Conservation (phyloP, 805 yeast species). For the Kurtzmaniella fragi region DNA sequence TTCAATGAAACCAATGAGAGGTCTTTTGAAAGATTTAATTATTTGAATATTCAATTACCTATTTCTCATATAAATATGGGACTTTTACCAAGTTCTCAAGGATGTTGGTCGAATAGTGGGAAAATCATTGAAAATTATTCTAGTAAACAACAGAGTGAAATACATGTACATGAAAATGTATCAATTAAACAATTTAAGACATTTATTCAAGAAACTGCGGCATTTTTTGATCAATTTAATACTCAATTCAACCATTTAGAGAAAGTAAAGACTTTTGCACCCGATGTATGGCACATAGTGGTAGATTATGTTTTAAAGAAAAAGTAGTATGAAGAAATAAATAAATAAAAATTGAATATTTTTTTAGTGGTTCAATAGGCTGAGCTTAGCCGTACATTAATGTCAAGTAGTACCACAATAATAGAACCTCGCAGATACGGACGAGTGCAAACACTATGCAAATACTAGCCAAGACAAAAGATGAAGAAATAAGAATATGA, state of each 20-base stretch:
- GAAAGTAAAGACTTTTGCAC: conserved; percentile 79
- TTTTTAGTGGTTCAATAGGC: background rate
- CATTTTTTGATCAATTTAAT: conserved; percentile 2
- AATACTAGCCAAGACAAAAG: too few relatives aligned
- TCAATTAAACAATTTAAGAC: conserved; percentile 35
- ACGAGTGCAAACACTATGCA: too few relatives aligned
- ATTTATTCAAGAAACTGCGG: conserved; percentile 13
- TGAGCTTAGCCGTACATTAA: background rate
- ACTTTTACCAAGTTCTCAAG: conserved; percentile 64
- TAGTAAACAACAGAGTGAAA: background rate
- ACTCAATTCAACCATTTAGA: conserved; percentile 39
- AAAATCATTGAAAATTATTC: conserved; percentile 8
- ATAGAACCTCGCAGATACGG: too few relatives aligned
- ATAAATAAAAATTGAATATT: background rate
- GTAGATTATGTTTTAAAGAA: conserved; percentile 14
- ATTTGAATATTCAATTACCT: conserved; percentile 9
- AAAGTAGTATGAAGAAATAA: background rate
- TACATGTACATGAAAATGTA: conserved; percentile 79
- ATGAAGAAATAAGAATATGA: too few relatives aligned
- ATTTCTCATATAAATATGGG: conserved; percentile 72
- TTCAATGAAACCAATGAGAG: conserved; percentile 61
- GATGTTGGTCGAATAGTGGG: conserved; percentile 44
- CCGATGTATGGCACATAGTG: conserved; percentile 78
- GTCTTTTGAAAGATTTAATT: conserved; percentile 39
- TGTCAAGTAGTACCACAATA: background rate